Conservation (phyloP, 768 basidiomycete genomes). For the Rhodocollybia butyracea region DNA sequence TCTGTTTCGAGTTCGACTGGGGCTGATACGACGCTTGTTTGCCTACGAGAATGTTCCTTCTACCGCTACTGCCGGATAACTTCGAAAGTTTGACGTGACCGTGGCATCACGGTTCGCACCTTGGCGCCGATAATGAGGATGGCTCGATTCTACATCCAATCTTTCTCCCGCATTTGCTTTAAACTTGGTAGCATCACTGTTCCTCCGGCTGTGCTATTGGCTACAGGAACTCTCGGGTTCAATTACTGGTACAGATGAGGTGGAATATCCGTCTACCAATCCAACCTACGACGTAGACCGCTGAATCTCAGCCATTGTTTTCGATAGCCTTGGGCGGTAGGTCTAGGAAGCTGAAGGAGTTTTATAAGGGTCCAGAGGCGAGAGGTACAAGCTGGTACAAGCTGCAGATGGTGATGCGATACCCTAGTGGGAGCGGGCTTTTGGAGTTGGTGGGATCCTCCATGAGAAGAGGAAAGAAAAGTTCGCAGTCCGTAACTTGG, state of each 20-base stretch:
- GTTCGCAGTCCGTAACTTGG: constrained; percentile 29
- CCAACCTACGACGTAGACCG: constrained; percentile 49
- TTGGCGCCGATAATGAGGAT: constrained; percentile 42
- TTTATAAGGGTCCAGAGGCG: constrained; percentile 62
- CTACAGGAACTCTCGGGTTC: constrained; percentile 17
- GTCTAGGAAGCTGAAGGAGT: constrained; percentile 26
- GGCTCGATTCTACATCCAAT: constrained; percentile 50
- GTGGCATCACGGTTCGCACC: constrained; percentile 9
- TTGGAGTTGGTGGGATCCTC: constrained; percentile 38
- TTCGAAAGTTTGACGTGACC: background rate
- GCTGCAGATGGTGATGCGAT: constrained; percentile 23
- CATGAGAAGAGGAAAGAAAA: constrained; percentile 37
- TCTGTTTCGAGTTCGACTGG: background rate
- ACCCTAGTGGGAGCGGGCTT: constrained; percentile 63
- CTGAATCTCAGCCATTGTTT: constrained; percentile 36
- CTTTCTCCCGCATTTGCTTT: constrained; percentile 61
- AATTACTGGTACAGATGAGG: constrained; percentile 3
- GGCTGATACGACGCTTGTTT: background rate
- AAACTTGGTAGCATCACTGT: constrained; percentile 71
- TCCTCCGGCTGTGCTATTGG: constrained; percentile 63
- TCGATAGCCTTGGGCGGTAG: constrained; percentile 31
- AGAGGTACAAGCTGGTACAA: constrained; percentile 48
- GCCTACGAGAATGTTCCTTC: background rate
- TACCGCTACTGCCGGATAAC: constrained; percentile 41
- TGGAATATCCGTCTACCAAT: constrained; percentile 33